Evolutionary conservation across 768 basidiomycete species (phyloP).

Genomic region (Tulasnella sp.): DNA sequence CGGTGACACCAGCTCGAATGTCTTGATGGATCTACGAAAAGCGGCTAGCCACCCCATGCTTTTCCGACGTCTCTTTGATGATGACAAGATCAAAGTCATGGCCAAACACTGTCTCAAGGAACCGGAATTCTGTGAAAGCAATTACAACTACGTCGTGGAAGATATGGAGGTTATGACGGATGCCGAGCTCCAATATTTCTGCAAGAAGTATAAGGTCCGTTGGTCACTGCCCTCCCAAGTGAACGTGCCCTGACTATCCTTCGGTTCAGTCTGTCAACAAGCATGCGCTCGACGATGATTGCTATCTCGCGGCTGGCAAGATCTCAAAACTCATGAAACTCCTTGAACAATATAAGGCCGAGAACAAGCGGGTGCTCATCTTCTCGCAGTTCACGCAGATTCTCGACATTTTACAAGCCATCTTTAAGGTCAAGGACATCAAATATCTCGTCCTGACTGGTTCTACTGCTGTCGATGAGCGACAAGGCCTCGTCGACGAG

Average conservation of each 20-base stretch:
- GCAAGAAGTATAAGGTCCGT: constrained; percentile 77
- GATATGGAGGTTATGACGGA: constrained; percentile 99
- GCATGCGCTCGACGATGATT: constrained; percentile 66
- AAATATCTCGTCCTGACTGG: constrained; percentile 86
- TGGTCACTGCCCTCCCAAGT: not conserved
- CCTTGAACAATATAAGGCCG: constrained; percentile 59
- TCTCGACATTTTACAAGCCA: constrained; percentile 83
- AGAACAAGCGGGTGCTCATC: constrained; percentile 79
- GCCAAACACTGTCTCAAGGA: constrained; percentile 84
- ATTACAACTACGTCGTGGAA: constrained; percentile 85
- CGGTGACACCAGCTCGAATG: constrained; percentile 81
- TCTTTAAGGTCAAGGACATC: constrained; percentile 67
- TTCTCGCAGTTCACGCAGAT: constrained; percentile 99
- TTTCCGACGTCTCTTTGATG: constrained; percentile 80
- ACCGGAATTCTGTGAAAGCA: constrained; percentile 80
- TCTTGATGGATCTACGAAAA: constrained; percentile 96
- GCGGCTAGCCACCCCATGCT: constrained; percentile 96
- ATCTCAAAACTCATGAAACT: constrained; percentile 68
- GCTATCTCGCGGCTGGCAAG: constrained; percentile 87
- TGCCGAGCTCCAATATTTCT: constrained; percentile 86
- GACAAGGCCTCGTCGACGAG: constrained; percentile 91
- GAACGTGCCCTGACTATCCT: not conserved
- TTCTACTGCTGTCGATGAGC: constrained; percentile 86
- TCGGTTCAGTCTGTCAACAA: constrained; percentile 49
- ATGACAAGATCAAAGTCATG: constrained; percentile 67